Base-by-base conservation (phyloP, 2,329 filamentous ascomycete species). In the Calonectria pauciramosa region DNA sequence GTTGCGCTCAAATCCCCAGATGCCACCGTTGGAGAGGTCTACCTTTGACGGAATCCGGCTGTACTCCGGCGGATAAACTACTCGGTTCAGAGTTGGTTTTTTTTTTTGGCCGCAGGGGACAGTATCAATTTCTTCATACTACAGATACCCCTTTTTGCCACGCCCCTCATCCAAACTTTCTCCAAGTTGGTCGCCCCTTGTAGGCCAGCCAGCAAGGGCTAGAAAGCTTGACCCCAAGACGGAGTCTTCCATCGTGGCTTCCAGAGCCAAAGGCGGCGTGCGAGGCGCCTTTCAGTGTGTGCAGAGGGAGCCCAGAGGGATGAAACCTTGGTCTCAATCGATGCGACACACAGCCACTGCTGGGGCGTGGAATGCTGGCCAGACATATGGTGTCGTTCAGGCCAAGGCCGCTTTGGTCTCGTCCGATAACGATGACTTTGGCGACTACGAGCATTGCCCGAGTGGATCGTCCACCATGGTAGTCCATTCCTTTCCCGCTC, bases 401-500 rank as follows among this genome's bases (percentile, higher is more conserved):
- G 41, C 38, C 64, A 72, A 32, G 38, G 51, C 66, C 20, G 52
- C 56, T 30, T 18, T 64, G 32, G 11, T 26, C 49, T 63, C 41
- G 30, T 47, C 68, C 54, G 23, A 63, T 41, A 47, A 20, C 28
- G 30, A 56, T 64, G 49, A 59, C n/a, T 47, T 49, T 28, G n/a
- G 4, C 32, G 38, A 38, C 56, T 36, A 63, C 68, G 28, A 56
- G 65, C 66, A 59, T 77, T 78, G 51, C 68, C 73, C 51, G 68
- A 74, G 71, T 71, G 71, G 64, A 68, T 72, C 77, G 77, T 78
- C 77, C 71, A 56, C 66, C 70, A 49, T 65, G 64, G 51, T 54
- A 63, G 65, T 75, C 70, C 75, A 80, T 79, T 78, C 78, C 79
- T 49, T 78, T 73, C 47, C 60, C 66, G 47, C 68, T n/a, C 56